Conservation (phyloP, 768 basidiomycete species). For the Gloeophyllum trabeum region DNA sequence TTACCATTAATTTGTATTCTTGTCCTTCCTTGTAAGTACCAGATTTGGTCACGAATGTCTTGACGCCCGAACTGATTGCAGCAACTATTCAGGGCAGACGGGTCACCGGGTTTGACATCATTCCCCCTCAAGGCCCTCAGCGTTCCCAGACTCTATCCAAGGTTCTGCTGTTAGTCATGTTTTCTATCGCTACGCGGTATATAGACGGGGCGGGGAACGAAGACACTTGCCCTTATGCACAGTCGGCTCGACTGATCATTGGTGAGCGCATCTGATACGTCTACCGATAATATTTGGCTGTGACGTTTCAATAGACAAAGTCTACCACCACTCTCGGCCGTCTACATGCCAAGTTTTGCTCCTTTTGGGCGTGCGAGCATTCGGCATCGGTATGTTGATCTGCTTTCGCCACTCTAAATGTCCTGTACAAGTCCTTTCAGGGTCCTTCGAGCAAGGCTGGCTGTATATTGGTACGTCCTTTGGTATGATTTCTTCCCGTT, state of each 20-base stretch:
- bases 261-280: conserved; percentile 28
- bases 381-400: conserved; percentile 57
- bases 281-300: no score
- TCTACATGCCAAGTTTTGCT: conserved; percentile 77
- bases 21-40: conserved; percentile 4
- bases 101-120: not conserved
- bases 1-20: not conserved
- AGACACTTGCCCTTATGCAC: no score
- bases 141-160: conserved; percentile 54
- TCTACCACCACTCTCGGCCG: conserved; percentile 55
- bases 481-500: no score
- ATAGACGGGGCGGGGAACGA: conserved; percentile 35
- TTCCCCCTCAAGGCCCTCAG: conserved; percentile 21
- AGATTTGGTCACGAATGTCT: not conserved
- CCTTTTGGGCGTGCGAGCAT: conserved; percentile 73
- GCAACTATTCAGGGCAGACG: not conserved
- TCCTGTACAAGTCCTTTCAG: conserved; percentile 11
- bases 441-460: conserved; percentile 79
- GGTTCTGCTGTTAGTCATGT: conserved; percentile 68
- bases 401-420: not conserved
- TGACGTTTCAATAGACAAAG: conserved; percentile 39
- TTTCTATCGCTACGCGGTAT: conserved; percentile 72
- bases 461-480: conserved; percentile 57
- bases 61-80: no score
- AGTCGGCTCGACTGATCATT: conserved; percentile 49